Evolutionary conservation across 2,329 filamentous ascomycete species (phyloP).

Genomic region (Trichoderma polysporum): DNA sequence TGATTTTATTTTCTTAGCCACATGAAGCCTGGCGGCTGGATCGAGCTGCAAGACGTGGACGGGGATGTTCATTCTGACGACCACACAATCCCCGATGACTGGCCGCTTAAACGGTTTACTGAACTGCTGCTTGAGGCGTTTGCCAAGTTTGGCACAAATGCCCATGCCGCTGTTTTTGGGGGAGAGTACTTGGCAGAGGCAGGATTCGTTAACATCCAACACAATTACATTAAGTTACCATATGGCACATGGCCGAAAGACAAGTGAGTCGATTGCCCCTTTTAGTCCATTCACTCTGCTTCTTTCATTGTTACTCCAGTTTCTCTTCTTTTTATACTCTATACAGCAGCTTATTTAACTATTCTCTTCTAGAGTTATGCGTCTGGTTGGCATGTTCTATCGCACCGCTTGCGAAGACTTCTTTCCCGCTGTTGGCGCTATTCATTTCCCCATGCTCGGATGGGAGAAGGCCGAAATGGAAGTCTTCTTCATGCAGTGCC

Average conservation of each 20-base stretch:
- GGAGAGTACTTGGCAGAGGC: conserved; percentile 37
- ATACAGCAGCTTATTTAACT: not conserved
- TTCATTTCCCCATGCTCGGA: conserved; percentile 41
- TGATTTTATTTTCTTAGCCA: conserved; percentile 26
- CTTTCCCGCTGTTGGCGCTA: conserved; percentile 41
- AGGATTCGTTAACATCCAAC: conserved; percentile 41
- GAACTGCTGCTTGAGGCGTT: conserved; percentile 37
- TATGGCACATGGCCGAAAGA: conserved; percentile 49
- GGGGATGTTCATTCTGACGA: conserved; percentile 38
- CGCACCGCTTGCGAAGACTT: conserved; percentile 43
- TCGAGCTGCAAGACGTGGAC: conserved; percentile 44
- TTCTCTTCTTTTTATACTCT: not conserved
- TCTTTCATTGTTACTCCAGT: too few species aligned
- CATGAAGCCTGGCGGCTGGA: conserved; percentile 44
- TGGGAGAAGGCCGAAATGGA: conserved; percentile 38
- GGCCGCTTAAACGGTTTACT: conserved; percentile 24
- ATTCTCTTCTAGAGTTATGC: conserved; percentile 31
- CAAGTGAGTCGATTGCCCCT: conserved; percentile 27
- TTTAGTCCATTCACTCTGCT: not conserved
- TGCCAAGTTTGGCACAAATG: conserved; percentile 38
- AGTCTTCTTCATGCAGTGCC: conserved; percentile 34
- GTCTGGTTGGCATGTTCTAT: conserved; percentile 43
- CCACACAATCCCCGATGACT: conserved; percentile 27
- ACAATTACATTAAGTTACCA: conserved; percentile 43
- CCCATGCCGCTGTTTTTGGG: conserved; percentile 40